Conservation (phyloP, 352 stramenopile species). For the Phytophthora idaei region DNA sequence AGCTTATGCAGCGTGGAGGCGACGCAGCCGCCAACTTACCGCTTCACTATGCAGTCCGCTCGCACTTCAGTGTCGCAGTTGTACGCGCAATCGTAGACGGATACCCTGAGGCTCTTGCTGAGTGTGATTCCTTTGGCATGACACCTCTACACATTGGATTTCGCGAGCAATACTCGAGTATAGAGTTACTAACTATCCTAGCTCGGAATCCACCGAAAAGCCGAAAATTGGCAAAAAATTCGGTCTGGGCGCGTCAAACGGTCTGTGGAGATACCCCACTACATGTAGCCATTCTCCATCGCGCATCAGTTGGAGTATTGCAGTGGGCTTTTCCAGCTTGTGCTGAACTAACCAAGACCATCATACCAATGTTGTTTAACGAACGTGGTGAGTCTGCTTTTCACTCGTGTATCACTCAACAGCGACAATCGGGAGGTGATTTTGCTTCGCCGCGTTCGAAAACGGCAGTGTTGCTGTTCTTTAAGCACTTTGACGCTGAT, state of each 20-base stretch:
- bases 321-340: slow-evolving; percentile 36
- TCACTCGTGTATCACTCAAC: slow-evolving; percentile 46
- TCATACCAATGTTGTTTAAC: slow-evolving; percentile 36
- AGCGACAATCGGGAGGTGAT: slow-evolving; percentile 9
- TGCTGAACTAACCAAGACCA: background rate
- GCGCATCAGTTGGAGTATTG: slow-evolving; percentile 43
- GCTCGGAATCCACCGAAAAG: slow-evolving; percentile 8
- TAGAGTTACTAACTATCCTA: slow-evolving; percentile 39
- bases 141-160: slow-evolving; percentile 69
- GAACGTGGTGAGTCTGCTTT: slow-evolving; percentile 46
- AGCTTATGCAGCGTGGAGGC: slow-evolving; percentile 55
- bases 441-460: slow-evolving; percentile 34
- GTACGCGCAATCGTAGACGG: slow-evolving; percentile 46
- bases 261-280: slow-evolving; percentile 45
- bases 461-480: slow-evolving; percentile 47
- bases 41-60: slow-evolving; percentile 64
- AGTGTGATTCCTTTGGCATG: slow-evolving; percentile 57
- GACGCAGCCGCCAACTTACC: slow-evolving; percentile 50
- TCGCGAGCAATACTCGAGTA: slow-evolving; percentile 37
- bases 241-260: slow-evolving; percentile 28
- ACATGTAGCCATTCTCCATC: slow-evolving; percentile 43
- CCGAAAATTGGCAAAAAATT: slow-evolving; percentile 4
- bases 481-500: slow-evolving; percentile 35
- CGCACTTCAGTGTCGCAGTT: slow-evolving; percentile 36
- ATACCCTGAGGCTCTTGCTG: slow-evolving; percentile 45